phyloP scores from a whole-genome alignment of 2,329 filamentous ascomycete species.

The Ambrosiella xylebori region DNA sequence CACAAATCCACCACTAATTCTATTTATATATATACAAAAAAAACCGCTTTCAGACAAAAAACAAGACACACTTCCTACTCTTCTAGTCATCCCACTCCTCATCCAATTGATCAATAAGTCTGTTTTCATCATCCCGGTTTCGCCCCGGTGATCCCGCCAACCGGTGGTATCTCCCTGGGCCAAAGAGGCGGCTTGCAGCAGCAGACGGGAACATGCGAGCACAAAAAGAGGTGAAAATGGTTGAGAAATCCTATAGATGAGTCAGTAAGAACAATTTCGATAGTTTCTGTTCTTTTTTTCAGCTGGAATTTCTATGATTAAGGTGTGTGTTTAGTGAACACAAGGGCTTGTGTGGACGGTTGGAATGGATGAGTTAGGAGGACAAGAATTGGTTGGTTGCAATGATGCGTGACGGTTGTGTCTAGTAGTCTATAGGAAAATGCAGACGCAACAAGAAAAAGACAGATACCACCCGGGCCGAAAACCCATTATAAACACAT shows the following conservation, averaged over 20 bases:
- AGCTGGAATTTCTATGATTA: too few species aligned
- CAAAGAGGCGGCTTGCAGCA: conserved; percentile 18
- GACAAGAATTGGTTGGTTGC: not conserved
- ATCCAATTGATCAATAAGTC: conserved; percentile 86
- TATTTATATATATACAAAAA: not conserved
- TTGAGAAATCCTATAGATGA: conserved; percentile 39
- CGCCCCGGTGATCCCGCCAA: conserved; percentile 37
- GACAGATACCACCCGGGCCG: not conserved
- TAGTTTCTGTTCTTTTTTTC: too few species aligned
- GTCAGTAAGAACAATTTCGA: not conserved
- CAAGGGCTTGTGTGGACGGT: too few species aligned
- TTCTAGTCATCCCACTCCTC: conserved; percentile 81
- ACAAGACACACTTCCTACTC: not conserved
- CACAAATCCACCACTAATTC: not conserved
- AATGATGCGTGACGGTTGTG: not conserved
- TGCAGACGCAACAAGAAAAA: not conserved
- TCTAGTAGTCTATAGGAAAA: not conserved
- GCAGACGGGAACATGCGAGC: conserved; percentile 42
- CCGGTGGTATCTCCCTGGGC: conserved; percentile 43
- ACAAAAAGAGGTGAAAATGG: conserved; percentile 54
- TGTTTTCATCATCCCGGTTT: conserved; percentile 67
- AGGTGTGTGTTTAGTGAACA: too few species aligned
- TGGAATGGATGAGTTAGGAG: not conserved
- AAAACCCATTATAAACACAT: too few species aligned
- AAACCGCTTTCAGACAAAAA: not conserved